phyloP scores from a whole-genome alignment of 1,139 yeast genomes.

The Kodamaea ohmeri region DNA sequence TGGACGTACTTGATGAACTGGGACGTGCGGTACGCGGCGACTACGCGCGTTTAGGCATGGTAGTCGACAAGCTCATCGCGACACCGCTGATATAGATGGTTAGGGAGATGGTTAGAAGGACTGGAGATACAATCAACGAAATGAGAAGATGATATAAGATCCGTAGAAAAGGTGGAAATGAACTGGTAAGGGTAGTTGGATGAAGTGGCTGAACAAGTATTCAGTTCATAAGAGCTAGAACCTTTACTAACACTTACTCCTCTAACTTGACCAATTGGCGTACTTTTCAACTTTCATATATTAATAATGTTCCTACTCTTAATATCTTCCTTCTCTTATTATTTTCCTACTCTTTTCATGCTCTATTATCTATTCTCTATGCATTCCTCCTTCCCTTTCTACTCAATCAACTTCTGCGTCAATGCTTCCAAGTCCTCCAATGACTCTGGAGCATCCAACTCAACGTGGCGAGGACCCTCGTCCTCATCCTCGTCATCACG shows the following conservation, averaged over 20 bases:
- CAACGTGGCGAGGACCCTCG: slow-evolving; percentile 42
- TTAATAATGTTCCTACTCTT: no score
- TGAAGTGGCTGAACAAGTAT: no score
- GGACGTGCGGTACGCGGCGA: slow-evolving; percentile 36
- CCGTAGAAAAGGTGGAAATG: no score
- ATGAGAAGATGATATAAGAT: no score
- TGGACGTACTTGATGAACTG: slow-evolving; percentile 34
- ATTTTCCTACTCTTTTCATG: not conserved
- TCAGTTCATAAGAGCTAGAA: no score
- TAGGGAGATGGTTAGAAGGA: no score
- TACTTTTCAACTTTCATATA: no score
- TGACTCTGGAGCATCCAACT: slow-evolving; percentile 83
- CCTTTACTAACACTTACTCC: no score
- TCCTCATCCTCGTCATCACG: slow-evolving; percentile 24
- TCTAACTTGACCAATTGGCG: no score
- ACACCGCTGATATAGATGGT: slow-evolving; percentile 33
- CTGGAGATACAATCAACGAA: no score
- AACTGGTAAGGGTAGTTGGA: no score
- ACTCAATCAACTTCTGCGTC: slow-evolving; percentile 58
- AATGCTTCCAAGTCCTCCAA: slow-evolving; percentile 92
- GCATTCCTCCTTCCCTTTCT: not conserved
- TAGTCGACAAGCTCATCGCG: slow-evolving; percentile 55
- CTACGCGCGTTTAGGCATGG: slow-evolving; percentile 59
- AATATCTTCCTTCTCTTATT: not conserved
- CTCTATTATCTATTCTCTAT: not conserved